Evolutionary conservation across 2,329 filamentous ascomycete species (phyloP), one percentile per base, ranked within the genome.

Genomic region (Fonsecaea pedrosoi): DNA sequence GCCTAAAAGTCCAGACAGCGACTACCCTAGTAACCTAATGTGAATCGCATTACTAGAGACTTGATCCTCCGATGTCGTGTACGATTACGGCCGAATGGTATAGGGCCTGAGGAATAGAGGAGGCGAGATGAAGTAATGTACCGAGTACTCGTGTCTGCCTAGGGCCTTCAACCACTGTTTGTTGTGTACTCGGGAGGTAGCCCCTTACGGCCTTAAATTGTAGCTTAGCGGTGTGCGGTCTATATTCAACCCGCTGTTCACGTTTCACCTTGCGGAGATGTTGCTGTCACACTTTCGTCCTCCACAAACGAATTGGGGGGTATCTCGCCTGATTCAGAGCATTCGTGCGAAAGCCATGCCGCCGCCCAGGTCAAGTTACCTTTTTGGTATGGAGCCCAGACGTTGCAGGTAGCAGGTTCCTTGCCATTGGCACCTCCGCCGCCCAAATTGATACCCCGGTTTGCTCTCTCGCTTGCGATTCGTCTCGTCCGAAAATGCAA

Each of bases 151-250:
- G 13, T 13, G 45, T 50, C 45, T 30, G 18, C 45, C 12, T 10
- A 5, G 18, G 4, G 8, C 21, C 0, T 7, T 9, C 18, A n/a
- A 9, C 42, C 4, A 8, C n/a, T 2, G 2, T 48, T 50, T 8
- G 12, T 25, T 50, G 30, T 32, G 30, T 32, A 32, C 4, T 25
- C 25, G 25, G 25, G 25, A 25, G 25, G 45, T 15, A 13, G 5
- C 45, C 45, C 25, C 18, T 30, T 50, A 50, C 45, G 45, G 45
- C 45, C 45, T 50, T 50, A 50, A 50, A 48, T 30, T 2, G 21
- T 13, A 5, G 2, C 18, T 12, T 50, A 18, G 18, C 8, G 21
- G 2, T 3, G 45, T 12, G 21, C 45, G 45, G 45, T 50, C 45
- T 2, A 50, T 50, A 25, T 25, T 50, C 45, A 50, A 30, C 10